Evolutionary conservation across 768 basidiomycete species (phyloP), one percentile per base, ranked within the genome.

Genomic region (Hypsizygus marmoreus): DNA sequence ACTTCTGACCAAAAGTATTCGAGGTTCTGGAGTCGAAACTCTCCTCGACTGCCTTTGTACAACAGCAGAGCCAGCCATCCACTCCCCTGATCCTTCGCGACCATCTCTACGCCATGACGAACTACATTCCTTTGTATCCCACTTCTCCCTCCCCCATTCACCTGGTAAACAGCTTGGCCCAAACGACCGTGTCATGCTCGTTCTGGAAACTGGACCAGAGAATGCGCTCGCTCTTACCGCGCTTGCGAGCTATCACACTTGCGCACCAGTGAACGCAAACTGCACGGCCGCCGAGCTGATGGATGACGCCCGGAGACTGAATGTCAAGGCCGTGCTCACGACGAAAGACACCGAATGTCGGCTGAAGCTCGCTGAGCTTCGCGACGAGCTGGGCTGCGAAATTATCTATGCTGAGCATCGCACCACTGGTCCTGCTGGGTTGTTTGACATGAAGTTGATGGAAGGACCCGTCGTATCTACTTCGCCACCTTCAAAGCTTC

Each of bases 101-200:
- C 62, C 60, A 7, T 67, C 70, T 19, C 54, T 77, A 6, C 51
- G 50, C 10, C 74, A 75, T 44, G 57, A 62, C 35, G 53, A 61
- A 10, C 55, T 75, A 24, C 69, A 58, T 37, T 45, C 57, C 12
- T 75, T 75, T 53, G 57, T 77, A 28, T 54, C 65, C 16, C 58
- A 56, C 37, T 77, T 77, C 53, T 56, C 49, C 13, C 59, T 76
- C 14, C 74, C 75, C 1, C 61, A 63, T 47, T 65, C 68, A 0
- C 45, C 53, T 11, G 49, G 59, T 19, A 30, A 43, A 16, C 60
- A 56, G 2, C 56, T 74, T 3, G 67, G 66, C 6, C 69, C 64
- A 9, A 77, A 75, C 54, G 73, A 76, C 58, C 67, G 76, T 9
- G 64, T 77, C 45, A 71, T 77, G 63, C 58, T 74, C 41, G 69